A percentile compares a stretch with the other conserved stretches of the same genome.
Conservation (phyloP, 164 flowering plant species). For the Vitis riparia region DNA sequence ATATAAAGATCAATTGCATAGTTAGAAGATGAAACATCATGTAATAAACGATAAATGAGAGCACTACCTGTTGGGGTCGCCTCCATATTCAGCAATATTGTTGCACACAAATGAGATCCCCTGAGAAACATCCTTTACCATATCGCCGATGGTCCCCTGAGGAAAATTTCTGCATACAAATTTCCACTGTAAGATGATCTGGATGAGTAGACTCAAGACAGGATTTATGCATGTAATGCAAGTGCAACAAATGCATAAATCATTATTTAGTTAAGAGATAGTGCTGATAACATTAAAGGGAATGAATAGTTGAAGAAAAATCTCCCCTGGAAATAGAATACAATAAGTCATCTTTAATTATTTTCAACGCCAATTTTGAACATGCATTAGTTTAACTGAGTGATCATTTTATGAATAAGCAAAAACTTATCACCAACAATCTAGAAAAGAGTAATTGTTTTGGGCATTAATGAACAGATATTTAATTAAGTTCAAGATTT, state of each 20-base stretch:
- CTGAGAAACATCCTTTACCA: conserved; percentile 84
- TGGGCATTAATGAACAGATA: neutral
- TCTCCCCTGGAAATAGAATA: neutral
- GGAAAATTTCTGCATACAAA: conserved; percentile 82
- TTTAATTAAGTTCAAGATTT: neutral
- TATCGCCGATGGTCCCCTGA: conserved; percentile 92
- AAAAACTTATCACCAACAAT: neutral
- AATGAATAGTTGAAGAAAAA: neutral
- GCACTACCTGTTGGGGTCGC: conserved; percentile 84
- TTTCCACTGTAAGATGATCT: conserved; percentile 9
- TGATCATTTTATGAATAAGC: neutral
- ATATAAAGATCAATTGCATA: neutral
- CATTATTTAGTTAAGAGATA: neutral
- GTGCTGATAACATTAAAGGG: neutral
- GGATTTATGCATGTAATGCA: neutral
- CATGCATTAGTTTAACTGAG: neutral
- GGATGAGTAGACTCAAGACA: neutral
- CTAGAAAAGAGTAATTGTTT: neutral
- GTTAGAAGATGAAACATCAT: neutral
- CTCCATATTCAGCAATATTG: conserved; percentile 86
- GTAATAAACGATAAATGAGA: neutral
- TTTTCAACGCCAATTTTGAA: neutral
- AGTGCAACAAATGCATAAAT: neutral
- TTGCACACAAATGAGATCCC: conserved; percentile 89
- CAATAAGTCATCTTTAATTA: neutral